A percentile compares a stretch with the other conserved stretches of the same genome.
Evolutionary conservation across 345 rosid species (phyloP).

Genomic region (Ceriops zippeliana): DNA sequence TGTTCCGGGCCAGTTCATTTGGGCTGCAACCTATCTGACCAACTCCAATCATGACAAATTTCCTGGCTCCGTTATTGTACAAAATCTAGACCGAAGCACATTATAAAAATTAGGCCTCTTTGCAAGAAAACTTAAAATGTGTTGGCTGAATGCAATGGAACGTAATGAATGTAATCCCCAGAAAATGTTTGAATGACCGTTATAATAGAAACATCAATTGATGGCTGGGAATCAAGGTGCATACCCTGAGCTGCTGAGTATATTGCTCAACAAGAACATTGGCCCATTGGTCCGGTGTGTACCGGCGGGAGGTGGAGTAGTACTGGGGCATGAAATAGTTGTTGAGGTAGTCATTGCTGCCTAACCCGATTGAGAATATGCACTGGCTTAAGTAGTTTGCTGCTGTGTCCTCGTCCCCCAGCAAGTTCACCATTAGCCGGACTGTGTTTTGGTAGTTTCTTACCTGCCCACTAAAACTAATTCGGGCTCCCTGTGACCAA

Average conservation of each 20-base stretch:
- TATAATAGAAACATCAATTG: neutral
- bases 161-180: no score
- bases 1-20: slow-evolving; percentile 56
- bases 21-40: slow-evolving; percentile 95
- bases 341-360: slow-evolving; percentile 93
- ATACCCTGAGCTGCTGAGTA: slow-evolving; percentile 52
- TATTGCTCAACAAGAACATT: slow-evolving; percentile 55
- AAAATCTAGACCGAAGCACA: slow-evolving; percentile 33
- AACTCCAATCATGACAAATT: slow-evolving; percentile 66
- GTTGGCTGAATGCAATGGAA: no score
- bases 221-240: neutral
- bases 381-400: slow-evolving; percentile 56
- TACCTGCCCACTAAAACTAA: slow-evolving; percentile 73
- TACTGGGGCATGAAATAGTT: slow-evolving; percentile 80
- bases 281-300: slow-evolving; percentile 55
- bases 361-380: slow-evolving; percentile 67
- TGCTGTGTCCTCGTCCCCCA: slow-evolving; percentile 55
- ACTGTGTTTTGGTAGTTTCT: slow-evolving; percentile 59
- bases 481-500: slow-evolving; percentile 56
- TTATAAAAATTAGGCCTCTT: neutral
- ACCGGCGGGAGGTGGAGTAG: slow-evolving; percentile 53
- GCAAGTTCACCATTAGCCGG: slow-evolving; percentile 47
- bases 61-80: slow-evolving; percentile 78
- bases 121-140: no score
- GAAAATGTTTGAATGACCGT: no score